phyloP scores from a whole-genome alignment of 2,329 filamentous ascomycete species.

The Fusarium multiceps region DNA sequence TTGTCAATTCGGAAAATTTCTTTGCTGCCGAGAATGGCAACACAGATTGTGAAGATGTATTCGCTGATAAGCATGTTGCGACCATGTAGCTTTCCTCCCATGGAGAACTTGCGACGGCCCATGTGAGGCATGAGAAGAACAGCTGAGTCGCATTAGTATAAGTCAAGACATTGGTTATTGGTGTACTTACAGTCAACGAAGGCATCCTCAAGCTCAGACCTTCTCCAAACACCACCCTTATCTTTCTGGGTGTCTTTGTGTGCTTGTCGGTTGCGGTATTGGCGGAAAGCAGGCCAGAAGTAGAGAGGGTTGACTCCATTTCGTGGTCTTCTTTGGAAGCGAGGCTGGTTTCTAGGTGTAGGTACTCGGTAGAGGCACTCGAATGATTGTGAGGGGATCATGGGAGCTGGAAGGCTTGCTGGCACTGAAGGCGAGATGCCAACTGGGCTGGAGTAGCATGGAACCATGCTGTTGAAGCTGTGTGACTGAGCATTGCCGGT shows the following conservation, averaged over 20 bases:
- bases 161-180: background rate
- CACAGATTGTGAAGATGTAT: constrained; percentile 66
- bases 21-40: constrained; percentile 55
- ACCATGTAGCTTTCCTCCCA: constrained; percentile 71
- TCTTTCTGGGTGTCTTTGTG: constrained; percentile 71
- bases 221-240: constrained; percentile 66
- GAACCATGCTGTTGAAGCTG: constrained; percentile 55
- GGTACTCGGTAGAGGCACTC: constrained; percentile 55
- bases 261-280: constrained; percentile 73
- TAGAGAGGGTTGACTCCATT: constrained; percentile 68
- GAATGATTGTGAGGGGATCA: constrained; percentile 62
- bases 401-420: constrained; percentile 62
- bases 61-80: constrained; percentile 78
- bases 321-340: constrained; percentile 51
- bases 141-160: constrained; percentile 57
- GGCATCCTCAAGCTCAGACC: constrained; percentile 70
- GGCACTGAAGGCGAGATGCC: constrained; percentile 59
- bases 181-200: constrained; percentile 71
- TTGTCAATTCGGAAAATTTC: constrained; percentile 58
- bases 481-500: constrained; percentile 63
- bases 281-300: constrained; percentile 70
- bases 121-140: constrained; percentile 74
- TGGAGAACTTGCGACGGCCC: constrained; percentile 74
- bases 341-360: constrained; percentile 52
- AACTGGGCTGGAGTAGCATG: constrained; percentile 58